Conservation (phyloP, 139 green algal species). For the Volvox africanus region DNA sequence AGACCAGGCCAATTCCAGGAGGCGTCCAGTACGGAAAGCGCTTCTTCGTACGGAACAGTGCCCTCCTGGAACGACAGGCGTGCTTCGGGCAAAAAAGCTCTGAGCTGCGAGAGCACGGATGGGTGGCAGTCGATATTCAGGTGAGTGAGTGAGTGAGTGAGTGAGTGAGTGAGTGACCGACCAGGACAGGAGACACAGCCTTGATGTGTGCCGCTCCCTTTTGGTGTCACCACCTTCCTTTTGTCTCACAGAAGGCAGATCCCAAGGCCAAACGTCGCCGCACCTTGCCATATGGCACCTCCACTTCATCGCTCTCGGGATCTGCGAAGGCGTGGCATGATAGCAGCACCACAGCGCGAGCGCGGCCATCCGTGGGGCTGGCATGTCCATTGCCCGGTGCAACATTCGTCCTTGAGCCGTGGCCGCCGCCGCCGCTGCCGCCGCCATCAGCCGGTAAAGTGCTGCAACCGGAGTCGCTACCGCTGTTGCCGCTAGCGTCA, state of each 20-base stretch:
- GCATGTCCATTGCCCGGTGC: too few relatives aligned
- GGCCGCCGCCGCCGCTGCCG: neutral
- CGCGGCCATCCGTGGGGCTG: neutral
- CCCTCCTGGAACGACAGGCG: constrained; percentile 26
- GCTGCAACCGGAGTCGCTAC: neutral
- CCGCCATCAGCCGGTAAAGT: too few relatives aligned
- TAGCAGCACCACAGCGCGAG: constrained; percentile 16
- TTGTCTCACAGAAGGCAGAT: too few relatives aligned
- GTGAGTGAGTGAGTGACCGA: too few relatives aligned
- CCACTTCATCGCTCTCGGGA: neutral
- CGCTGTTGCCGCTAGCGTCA: neutral
- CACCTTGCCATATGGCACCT: constrained; percentile 31
- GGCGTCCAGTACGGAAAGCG: constrained; percentile 22
- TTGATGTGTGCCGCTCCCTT: too few relatives aligned
- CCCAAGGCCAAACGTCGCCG: neutral
- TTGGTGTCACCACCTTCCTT: too few relatives aligned
- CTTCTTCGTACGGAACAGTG: neutral
- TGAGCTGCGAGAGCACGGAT: constrained; percentile 1
- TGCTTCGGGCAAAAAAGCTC: neutral
- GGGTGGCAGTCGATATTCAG: too few relatives aligned
- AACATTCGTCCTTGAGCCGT: too few relatives aligned
- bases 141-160: too few relatives aligned
- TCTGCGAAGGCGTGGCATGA: constrained; percentile 3
- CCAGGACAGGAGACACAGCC: too few relatives aligned
- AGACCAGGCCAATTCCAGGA: constrained; percentile 27